Conservation (phyloP, 2,329 filamentous ascomycete genomes). For the Chaetomium sp. region DNA sequence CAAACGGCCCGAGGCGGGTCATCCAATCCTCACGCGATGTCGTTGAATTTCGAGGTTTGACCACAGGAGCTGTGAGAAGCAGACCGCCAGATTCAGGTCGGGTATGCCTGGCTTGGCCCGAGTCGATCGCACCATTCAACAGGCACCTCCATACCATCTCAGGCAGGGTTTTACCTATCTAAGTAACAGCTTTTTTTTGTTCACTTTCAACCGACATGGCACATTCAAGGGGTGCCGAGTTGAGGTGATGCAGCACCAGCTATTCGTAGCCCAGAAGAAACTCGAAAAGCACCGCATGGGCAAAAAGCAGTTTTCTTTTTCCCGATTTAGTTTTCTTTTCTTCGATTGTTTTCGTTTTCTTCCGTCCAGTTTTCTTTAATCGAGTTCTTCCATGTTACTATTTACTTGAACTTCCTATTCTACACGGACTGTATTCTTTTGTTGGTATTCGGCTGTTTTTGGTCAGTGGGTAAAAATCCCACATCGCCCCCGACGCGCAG, state of each 20-base stretch:
- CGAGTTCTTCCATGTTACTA: no score
- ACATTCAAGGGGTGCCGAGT: no score
- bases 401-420: no score
- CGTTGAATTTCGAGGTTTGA: background rate
- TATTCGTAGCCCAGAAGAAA: background rate
- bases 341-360: no score
- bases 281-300: background rate
- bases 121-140: background rate
- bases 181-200: background rate
- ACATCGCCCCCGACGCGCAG: background rate
- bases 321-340: background rate
- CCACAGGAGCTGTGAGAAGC: background rate
- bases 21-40: background rate
- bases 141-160: background rate
- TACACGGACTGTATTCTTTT: no score
- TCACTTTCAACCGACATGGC: background rate
- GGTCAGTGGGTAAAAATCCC: no score
- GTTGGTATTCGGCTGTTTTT: no score
- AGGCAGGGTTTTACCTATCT: background rate
- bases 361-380: no score
- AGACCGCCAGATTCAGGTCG: background rate
- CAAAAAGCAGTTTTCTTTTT: background rate
- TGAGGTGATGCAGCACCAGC: background rate
- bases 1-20: slow-evolving; percentile 15
- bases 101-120: background rate